A percentile compares a stretch with the other conserved stretches of the same genome.
Evolutionary conservation across 2,329 filamentous ascomycete species (phyloP).

Genomic region (Neurospora sp.): DNA sequence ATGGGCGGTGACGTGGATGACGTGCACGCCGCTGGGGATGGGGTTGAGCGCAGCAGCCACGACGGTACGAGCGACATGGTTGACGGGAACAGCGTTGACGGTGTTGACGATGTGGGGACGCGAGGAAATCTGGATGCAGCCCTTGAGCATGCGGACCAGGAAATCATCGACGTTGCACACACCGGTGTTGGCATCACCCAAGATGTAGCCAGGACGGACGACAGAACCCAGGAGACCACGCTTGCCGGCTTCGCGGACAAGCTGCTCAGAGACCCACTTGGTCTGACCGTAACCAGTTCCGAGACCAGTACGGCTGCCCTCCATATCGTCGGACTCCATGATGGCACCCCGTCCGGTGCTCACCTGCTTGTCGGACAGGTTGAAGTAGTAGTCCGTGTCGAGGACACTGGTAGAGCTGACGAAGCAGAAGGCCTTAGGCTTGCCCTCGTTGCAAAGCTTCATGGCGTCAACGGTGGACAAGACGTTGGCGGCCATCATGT

Average conservation of each 20-base stretch:
- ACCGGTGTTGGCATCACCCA: constrained; percentile 62
- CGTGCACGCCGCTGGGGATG: constrained; percentile 37
- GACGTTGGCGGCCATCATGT: constrained; percentile 67
- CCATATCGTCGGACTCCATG: constrained; percentile 66
- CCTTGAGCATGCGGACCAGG: constrained; percentile 76
- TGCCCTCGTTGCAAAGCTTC: constrained; percentile 64
- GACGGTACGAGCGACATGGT: constrained; percentile 73
- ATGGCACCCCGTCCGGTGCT: constrained; percentile 55
- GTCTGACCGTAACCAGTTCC: constrained; percentile 84
- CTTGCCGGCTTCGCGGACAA: constrained; percentile 69
- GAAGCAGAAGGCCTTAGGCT: constrained; percentile 71
- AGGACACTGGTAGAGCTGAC: constrained; percentile 75
- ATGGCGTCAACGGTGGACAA: constrained; percentile 70
- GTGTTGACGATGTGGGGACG: constrained; percentile 76
- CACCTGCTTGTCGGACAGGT: constrained; percentile 55
- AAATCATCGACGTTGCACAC: constrained; percentile 81
- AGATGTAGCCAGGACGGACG: constrained; percentile 76
- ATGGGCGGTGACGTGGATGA: constrained; percentile 72
- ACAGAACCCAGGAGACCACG: constrained; percentile 68
- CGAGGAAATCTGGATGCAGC: constrained; percentile 67
- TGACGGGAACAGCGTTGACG: constrained; percentile 81
- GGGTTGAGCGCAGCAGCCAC: constrained; percentile 63
- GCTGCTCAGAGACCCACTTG: constrained; percentile 64
- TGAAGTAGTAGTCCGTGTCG: constrained; percentile 72
- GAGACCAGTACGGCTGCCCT: constrained; percentile 66